Base-by-base conservation (phyloP, 106 monocot species). In the Chionographis japonica region DNA sequence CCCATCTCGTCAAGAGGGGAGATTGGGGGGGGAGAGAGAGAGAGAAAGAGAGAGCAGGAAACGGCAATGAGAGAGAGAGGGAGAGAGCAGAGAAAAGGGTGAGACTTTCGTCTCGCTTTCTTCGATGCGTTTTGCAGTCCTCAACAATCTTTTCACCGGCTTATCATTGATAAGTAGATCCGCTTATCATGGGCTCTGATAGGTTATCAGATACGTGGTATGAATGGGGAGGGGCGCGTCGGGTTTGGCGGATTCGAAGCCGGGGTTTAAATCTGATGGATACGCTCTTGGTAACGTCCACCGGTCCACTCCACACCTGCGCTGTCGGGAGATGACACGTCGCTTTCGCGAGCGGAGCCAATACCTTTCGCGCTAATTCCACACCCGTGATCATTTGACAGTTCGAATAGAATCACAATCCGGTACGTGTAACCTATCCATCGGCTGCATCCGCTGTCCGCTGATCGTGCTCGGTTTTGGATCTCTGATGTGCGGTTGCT, bases 101-200 rank as follows among this genome's bases (percentile, higher is more conserved):
- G 53, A 55, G 75, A 41, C 66, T 67, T 73, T 55, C 46, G 53
- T 65, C 73, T 77, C 83, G 72, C 79, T 87, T 83, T 87, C 79
- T 77, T 80, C 83, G 75, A 87, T 87, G 83, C 83, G 72, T 75
- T 71, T 70, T 83, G 75, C 72, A 83, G 79, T 77, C 72, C 73
- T 75, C 50, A 2, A 37, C 13, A 27, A 27, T 27, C 51, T 61
- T 65, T 13, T 40, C 79, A 83, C 63, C 35, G 74, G 73, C 87
- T 83, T 83, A 83, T 87, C 69, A 51, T 0, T n/a, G 72, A 83
- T 79, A 83, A 42, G 86, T 8, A 2, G 0, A 0, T 2, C 0
- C 0, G 1, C 66, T 40, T 79, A 76, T 85, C 6, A 70, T 35
- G 43, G 0, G 35, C 1, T 0, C 0, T 11, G 0, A 0, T 0